phyloP scores from a whole-genome alignment of 2,329 filamentous ascomycete species.

The Waltergamsia citrina region DNA sequence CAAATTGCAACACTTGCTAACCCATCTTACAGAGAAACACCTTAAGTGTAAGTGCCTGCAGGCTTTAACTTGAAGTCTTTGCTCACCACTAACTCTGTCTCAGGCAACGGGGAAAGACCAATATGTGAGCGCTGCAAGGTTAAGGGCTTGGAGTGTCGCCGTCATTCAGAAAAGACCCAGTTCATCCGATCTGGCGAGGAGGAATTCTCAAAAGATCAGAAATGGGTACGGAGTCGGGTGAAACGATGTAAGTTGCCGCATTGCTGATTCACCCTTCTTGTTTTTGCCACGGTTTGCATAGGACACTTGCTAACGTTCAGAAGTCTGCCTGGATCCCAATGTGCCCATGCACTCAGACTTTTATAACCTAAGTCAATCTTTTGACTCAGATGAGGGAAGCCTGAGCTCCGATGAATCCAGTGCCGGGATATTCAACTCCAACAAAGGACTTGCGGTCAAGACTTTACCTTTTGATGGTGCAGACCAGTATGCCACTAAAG shows the following conservation, averaged over 20 bases:
- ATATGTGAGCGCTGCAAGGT: background rate
- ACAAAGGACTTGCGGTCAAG: too few species aligned
- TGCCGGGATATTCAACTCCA: too few species aligned
- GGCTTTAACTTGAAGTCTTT: too few species aligned
- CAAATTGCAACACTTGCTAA: background rate
- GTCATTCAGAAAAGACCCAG: background rate
- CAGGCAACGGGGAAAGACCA: conserved; percentile 1
- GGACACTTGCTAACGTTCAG: background rate
- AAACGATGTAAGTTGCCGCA: background rate
- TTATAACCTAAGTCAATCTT: background rate
- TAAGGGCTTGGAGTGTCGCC: conserved; percentile 1
- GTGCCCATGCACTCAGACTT: background rate
- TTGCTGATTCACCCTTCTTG: background rate
- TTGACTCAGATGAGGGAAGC: background rate
- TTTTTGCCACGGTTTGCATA: background rate
- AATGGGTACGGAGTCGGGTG: background rate
- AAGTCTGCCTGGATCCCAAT: conserved; percentile 1
- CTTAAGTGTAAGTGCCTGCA: conserved; percentile 3
- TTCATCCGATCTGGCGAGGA: conserved; percentile 1
- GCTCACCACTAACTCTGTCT: background rate
- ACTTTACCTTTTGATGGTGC: too few species aligned
- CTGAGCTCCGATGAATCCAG: background rate
- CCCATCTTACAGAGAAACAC: background rate
- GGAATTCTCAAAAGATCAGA: conserved; percentile 1
- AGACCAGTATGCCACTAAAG: too few species aligned